Conservation (phyloP, 768 basidiomycete species). For the Serendipita sp. region DNA sequence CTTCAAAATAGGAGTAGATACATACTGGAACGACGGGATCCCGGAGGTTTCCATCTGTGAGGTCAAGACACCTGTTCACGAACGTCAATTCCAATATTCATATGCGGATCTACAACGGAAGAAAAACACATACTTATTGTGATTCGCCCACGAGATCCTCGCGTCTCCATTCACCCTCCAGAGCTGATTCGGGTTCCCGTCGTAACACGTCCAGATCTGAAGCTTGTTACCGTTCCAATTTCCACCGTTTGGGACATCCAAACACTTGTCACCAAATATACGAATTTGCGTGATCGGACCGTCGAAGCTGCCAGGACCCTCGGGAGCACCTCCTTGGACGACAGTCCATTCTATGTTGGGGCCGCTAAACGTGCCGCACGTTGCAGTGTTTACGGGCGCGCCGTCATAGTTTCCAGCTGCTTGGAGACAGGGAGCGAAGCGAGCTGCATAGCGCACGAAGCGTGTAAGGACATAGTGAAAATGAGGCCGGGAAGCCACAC, state of each 20-base stretch:
- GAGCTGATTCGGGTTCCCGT: not conserved
- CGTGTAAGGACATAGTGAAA: not conserved
- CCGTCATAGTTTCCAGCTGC: constrained; percentile 3
- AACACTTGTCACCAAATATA: not conserved
- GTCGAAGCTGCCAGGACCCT: not conserved
- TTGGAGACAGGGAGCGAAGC: constrained; percentile 3
- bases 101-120: not conserved
- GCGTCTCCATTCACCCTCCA: not conserved
- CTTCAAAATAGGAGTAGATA: not conserved
- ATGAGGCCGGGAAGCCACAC: not conserved
- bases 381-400: not conserved
- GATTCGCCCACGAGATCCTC: not conserved
- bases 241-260: not conserved
- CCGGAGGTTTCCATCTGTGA: not conserved
- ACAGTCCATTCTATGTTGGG: not conserved
- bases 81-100: no score
- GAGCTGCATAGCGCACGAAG: not conserved
- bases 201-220: constrained; percentile 3
- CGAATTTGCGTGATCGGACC: not conserved
- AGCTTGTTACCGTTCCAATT: not conserved
- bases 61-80: not conserved
- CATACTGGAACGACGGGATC: not conserved
- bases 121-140: not conserved
- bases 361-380: not conserved
- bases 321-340: not conserved